Evolutionary conservation across 805 yeast species (phyloP).

Genomic region (Ogataea minuta): DNA sequence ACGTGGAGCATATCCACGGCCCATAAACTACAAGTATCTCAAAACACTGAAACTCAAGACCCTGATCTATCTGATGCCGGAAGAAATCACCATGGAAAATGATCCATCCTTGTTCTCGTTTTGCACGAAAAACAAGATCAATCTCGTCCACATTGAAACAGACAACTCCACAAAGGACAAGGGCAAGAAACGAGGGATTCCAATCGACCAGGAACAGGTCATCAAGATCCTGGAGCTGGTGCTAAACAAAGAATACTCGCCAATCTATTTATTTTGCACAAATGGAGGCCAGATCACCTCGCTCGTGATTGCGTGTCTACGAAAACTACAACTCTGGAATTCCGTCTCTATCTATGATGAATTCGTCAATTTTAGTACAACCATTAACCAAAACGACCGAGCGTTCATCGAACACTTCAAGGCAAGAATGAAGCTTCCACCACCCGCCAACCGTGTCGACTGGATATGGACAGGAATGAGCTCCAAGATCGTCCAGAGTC

Average conservation of each 20-base stretch:
- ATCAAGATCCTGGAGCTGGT: slow-evolving; percentile 58
- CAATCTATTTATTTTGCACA: slow-evolving; percentile 80
- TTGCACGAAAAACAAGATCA: slow-evolving; percentile 53
- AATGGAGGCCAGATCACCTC: slow-evolving; percentile 90
- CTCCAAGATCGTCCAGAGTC: slow-evolving; percentile 52
- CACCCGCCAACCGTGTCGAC: slow-evolving; percentile 40
- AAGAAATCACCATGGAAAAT: slow-evolving; percentile 54
- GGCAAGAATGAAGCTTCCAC: slow-evolving; percentile 58
- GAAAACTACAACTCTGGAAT: slow-evolving; percentile 86
- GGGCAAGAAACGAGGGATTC: slow-evolving; percentile 80
- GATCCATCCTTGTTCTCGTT: slow-evolving; percentile 53
- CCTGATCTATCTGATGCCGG: slow-evolving; percentile 77
- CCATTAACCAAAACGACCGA: slow-evolving; percentile 79
- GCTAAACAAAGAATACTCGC: slow-evolving; percentile 57
- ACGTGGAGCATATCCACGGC: slow-evolving; percentile 86
- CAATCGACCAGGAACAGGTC: slow-evolving; percentile 66
- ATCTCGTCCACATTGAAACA: slow-evolving; percentile 64
- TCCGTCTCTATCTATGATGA: slow-evolving; percentile 84
- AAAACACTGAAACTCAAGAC: slow-evolving; percentile 63
- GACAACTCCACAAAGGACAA: slow-evolving; percentile 61
- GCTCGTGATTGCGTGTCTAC: slow-evolving; percentile 77
- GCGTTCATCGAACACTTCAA: slow-evolving; percentile 77
- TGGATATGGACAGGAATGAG: slow-evolving; percentile 72
- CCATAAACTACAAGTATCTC: slow-evolving; percentile 67
- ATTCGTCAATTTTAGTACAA: slow-evolving; percentile 71